Conservation (phyloP, 225 moss, liverwort and hornwort genomes). For the Rhytidiadelphus loreus region DNA sequence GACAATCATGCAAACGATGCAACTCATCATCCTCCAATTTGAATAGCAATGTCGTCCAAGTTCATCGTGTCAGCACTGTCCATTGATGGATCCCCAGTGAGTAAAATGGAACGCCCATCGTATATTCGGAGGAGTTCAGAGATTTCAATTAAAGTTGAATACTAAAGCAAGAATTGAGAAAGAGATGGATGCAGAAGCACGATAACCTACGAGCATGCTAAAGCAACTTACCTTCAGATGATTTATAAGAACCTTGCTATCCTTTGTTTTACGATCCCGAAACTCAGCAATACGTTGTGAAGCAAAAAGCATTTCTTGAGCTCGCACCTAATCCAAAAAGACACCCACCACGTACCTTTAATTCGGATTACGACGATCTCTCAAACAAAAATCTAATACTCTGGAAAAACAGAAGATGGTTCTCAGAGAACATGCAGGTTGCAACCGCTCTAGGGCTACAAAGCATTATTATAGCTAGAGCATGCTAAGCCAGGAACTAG, state of each 20-base stretch:
- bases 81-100: not conserved
- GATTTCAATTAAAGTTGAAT: not conserved
- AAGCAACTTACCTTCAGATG: slow-evolving; percentile 49
- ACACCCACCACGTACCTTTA: not conserved
- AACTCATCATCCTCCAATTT: not conserved
- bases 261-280: slow-evolving; percentile 61
- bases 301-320: slow-evolving; percentile 89
- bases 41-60: not conserved
- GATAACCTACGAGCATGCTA: not conserved
- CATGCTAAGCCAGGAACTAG: not conserved
- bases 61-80: not conserved
- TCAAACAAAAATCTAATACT: not conserved
- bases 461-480: not conserved
- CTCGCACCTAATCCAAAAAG: slow-evolving; percentile 55
- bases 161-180: not conserved
- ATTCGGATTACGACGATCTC: not conserved
- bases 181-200: not conserved
- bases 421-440: not conserved
- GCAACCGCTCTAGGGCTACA: not conserved
- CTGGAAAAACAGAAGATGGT: not conserved
- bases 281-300: slow-evolving; percentile 66
- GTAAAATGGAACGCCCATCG: not conserved
- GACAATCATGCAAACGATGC: not conserved
- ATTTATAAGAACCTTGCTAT: slow-evolving; percentile 59
- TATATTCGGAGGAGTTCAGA: not conserved